These are phyloP conservation scores for Endogone sp. DNA, from an alignment of 192 early-diverging fungal genomes.

Conservation along the genomic window DNA sequence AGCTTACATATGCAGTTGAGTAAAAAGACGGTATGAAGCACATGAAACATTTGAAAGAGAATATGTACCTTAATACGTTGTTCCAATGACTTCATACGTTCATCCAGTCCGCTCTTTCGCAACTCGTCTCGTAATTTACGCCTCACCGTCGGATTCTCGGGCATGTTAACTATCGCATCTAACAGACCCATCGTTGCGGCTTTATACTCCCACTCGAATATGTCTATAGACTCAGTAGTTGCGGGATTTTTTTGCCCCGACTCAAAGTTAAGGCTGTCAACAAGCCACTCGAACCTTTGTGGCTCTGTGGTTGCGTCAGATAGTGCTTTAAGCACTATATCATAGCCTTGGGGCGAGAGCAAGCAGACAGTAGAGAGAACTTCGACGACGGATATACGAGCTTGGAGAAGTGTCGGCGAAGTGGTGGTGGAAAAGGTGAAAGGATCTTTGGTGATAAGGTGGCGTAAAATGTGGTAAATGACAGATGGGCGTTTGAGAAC, in stretches of 20 bases:
- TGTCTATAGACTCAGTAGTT: slow-evolving; percentile 3
- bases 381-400: slow-evolving; percentile 34
- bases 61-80: background rate
- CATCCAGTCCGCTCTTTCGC: slow-evolving; percentile 43
- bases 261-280: slow-evolving; percentile 29
- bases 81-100: slow-evolving; percentile 34
- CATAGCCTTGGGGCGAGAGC: slow-evolving; percentile 37
- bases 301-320: slow-evolving; percentile 46
- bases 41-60: too few relatives aligned
- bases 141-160: slow-evolving; percentile 34
- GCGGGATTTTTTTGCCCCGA: background rate
- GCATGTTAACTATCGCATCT: slow-evolving; percentile 42
- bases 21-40: too few relatives aligned
- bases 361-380: slow-evolving; percentile 43
- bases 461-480: slow-evolving; percentile 7
- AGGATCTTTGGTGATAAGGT: slow-evolving; percentile 10
- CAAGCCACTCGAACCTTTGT: slow-evolving; percentile 50
- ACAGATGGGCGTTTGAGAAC: slow-evolving; percentile 25
- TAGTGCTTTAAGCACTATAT: slow-evolving; percentile 34
- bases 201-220: slow-evolving; percentile 40
- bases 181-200: slow-evolving; percentile 37
- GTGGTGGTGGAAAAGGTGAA: background rate
- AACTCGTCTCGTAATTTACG: slow-evolving; percentile 41
- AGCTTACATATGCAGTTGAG: too few relatives aligned
- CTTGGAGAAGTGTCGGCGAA: slow-evolving; percentile 27